Evolutionary conservation across 2,329 filamentous ascomycete genomes (phyloP).

Genomic region (Beauveria brongniartii): DNA sequence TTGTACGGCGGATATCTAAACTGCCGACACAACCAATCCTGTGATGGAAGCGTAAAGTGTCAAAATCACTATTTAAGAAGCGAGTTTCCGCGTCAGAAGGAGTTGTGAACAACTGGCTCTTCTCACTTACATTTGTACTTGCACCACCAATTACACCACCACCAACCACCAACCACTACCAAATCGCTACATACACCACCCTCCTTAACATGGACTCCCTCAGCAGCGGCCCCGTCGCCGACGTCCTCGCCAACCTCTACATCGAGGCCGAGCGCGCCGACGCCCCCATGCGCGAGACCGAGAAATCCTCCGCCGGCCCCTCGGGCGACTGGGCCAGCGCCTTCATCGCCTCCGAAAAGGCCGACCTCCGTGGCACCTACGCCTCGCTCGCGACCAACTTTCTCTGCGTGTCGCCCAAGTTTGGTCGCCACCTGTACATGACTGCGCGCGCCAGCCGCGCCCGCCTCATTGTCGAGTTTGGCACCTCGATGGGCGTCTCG

Average conservation of each 20-base stretch:
- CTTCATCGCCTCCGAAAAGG: not conserved
- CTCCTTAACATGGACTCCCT: not conserved
- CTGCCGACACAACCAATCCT: not conserved
- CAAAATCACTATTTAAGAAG: not conserved
- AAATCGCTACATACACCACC: not conserved
- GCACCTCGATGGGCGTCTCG: not conserved
- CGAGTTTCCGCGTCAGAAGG: not conserved
- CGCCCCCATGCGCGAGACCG: not conserved
- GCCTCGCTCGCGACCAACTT: not conserved
- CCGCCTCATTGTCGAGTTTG: not conserved
- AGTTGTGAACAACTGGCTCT: no score
- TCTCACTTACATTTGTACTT: not conserved
- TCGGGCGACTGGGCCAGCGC: not conserved
- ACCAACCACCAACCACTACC: not conserved
- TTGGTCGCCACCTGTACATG: not conserved
- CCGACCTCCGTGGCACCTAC: not conserved
- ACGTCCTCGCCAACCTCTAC: not conserved
- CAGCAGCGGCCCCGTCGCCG: not conserved
- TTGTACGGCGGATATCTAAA: not conserved
- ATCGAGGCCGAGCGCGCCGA: not conserved
- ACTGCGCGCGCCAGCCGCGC: not conserved
- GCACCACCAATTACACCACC: not conserved
- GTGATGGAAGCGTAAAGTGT: no score
- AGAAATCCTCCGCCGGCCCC: not conserved
- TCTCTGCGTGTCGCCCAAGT: not conserved